Evolutionary conservation across 2,329 filamentous ascomycete genomes (phyloP), one percentile per base, ranked within the genome.

Genomic region (Aspergillus uvarum): DNA sequence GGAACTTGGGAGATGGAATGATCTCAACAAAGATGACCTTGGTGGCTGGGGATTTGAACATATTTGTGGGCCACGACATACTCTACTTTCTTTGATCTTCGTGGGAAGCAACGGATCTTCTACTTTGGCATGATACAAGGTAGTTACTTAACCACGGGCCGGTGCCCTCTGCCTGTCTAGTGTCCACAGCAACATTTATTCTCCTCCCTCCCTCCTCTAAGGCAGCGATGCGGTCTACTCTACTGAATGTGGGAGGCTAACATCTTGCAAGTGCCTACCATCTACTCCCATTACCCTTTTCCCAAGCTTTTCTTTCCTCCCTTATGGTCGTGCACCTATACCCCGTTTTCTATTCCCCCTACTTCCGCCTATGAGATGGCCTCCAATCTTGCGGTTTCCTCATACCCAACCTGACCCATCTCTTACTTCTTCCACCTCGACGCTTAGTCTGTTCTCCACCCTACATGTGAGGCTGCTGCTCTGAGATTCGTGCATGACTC

Each of bases 111-210:
- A 5, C 21, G 26, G 4, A 16, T 42, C 47, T 32, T 58, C 26
- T 35, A 44, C 42, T 44, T 54, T 58, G 57, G 47, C 35, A 19
- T 51, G 51, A 55, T 47, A 31, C 31, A 59, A 54, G 32, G 32
- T 47, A 50, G 47, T 47, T 51, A 55, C 57, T 55, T 55, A 26
- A 24, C n/a, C 12, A 35, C 29, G n/a, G 42, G 53, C 53, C 48
- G 31, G 44, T 48, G 53, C 44, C 53, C 47, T 29, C 26, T 29
- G 26, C 26, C 21, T 22, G 26, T 55, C 7, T 5, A 29, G 7
- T 29, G n/a, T 47, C 21, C 26, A 26, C 24, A 21, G 29, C 26
- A 16, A 16, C 32, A 32, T 16, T 24, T 21, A 47, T 16, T 22
- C 19, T 47, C 22, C 22, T 3, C 26, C 26, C 26, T 7, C 26